Evolutionary conservation across 208 protist species (phyloP).

Genomic region (Trypanosomatidae sp.): DNA sequence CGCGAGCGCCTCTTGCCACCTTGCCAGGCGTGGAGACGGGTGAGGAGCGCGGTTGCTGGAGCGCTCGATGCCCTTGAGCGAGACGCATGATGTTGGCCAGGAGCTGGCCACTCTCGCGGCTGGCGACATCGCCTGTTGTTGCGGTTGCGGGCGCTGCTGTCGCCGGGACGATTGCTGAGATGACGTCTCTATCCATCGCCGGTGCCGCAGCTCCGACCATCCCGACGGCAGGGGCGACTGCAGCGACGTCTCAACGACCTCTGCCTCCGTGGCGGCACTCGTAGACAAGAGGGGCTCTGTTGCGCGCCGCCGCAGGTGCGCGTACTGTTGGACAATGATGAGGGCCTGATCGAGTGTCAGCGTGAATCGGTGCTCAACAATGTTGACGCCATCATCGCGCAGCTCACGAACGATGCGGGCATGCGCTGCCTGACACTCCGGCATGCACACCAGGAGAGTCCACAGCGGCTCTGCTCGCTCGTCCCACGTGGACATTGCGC

Average conservation of each 20-base stretch:
- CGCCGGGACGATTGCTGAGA: not conserved
- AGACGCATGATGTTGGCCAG: constrained; percentile 20
- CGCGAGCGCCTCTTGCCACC: not conserved
- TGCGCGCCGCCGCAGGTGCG: constrained; percentile 28
- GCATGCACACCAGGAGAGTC: constrained; percentile 76
- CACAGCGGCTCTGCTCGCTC: constrained; percentile 20
- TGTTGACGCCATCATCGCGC: constrained; percentile 46
- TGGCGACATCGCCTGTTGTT: not conserved
- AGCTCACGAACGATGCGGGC: constrained; percentile 52
- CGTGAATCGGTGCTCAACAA: constrained; percentile 52
- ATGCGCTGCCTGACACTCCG: constrained; percentile 49
- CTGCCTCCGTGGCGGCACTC: not conserved
- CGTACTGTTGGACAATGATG: constrained; percentile 54
- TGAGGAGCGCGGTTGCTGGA: not conserved
- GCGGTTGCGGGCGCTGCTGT: not conserved
- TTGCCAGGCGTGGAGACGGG: not conserved
- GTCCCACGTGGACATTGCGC: not conserved
- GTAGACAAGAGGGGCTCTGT: not conserved
- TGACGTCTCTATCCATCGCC: not conserved
- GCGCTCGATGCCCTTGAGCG: constrained; percentile 13
- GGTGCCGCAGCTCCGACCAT: not conserved
- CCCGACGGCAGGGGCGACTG: not conserved
- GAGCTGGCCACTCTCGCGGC: constrained; percentile 8
- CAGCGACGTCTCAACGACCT: constrained; percentile 3
- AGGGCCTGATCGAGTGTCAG: constrained; percentile 47